These are phyloP conservation scores for Apiosordaria backusii DNA, from an alignment of 495 filamentous ascomycete species.

Conservation along the genomic window DNA sequence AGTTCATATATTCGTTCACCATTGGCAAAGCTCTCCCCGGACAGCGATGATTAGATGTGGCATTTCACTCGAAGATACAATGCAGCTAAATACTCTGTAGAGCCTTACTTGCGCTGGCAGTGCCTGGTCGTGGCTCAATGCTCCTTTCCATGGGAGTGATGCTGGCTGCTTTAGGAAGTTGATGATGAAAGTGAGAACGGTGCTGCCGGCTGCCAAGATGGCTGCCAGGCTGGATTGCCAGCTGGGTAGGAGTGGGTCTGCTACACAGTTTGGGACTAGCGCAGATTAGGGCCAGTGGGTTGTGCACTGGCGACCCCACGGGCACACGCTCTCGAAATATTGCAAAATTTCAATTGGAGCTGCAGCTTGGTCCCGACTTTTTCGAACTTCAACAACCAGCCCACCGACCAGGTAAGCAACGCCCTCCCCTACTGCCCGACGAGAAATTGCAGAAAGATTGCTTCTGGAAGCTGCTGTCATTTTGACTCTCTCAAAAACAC, in stretches of 20 bases:
- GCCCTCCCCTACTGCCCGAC: slow-evolving; percentile 6
- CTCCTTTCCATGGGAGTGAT: too few species aligned
- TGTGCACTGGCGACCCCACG: slow-evolving; percentile 28
- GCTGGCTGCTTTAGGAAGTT: background rate
- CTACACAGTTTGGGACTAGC: slow-evolving; percentile 23
- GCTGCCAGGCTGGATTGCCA: slow-evolving; percentile 10
- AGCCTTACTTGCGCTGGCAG: too few species aligned
- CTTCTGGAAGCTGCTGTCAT: background rate
- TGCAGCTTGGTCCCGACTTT: slow-evolving; percentile 28
- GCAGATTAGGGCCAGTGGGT: slow-evolving; percentile 28
- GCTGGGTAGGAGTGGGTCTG: slow-evolving; percentile 13
- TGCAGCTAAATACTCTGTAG: too few species aligned
- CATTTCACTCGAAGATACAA: too few species aligned
- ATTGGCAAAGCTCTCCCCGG: too few species aligned
- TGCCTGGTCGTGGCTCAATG: too few species aligned
- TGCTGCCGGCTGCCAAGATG: background rate
- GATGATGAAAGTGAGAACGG: slow-evolving; percentile 5
- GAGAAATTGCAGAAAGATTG: slow-evolving; percentile 4
- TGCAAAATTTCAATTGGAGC: slow-evolving; percentile 38
- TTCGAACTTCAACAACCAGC: slow-evolving; percentile 28
- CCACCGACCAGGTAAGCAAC: slow-evolving; percentile 30
- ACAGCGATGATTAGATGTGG: too few species aligned
- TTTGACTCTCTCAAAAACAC: background rate
- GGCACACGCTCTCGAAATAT: slow-evolving; percentile 30
- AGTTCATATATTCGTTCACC: too few species aligned